Conservation (phyloP, 345 rosid genomes). For the Brassica napus region Da-Ae NC_063449.1:24550001-24550500, state of each 20-base stretch:
- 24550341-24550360: conserved; percentile 54
- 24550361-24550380: conserved; percentile 69
- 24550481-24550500: not conserved
- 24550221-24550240: not conserved
- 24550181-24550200: too few species aligned
- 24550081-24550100: not conserved
- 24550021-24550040: conserved; percentile 56
- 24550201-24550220: not conserved
- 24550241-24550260: not conserved
- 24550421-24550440: not conserved
- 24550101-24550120: too few species aligned
- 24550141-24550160: too few species aligned
- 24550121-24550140: conserved; percentile 19
- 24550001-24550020: conserved; percentile 79
- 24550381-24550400: conserved; percentile 19
- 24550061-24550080: not conserved
- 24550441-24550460: conserved; percentile 3
- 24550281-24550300: too few species aligned
- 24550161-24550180: too few species aligned
- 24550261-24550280: not conserved
- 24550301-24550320: too few species aligned
- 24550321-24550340: too few species aligned
- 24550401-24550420: not conserved
- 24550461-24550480: not conserved
- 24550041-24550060: conserved; percentile 63